A percentile compares a stretch with the other conserved stretches of the same genome.
Evolutionary conservation across 2,329 filamentous ascomycete genomes (phyloP).

Genomic region (Aspergillus cejpii): DNA sequence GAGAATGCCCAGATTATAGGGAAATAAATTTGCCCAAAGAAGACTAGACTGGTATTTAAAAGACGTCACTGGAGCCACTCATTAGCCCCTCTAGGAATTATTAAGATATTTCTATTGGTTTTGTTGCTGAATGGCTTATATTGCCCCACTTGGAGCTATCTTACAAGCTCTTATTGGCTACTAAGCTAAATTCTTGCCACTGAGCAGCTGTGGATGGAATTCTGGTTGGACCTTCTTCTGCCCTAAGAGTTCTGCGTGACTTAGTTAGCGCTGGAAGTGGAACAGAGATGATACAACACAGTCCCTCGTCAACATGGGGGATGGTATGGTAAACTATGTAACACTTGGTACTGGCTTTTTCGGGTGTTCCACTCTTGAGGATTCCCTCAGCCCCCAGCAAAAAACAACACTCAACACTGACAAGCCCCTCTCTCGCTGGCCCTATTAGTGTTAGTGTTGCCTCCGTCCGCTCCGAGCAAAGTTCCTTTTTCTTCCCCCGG

Average conservation of each 20-base stretch:
- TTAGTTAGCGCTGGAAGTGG: conserved; percentile 12
- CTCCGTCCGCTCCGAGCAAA: conserved; percentile 23
- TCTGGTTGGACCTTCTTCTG: conserved; percentile 15
- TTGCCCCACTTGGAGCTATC: conserved; percentile 4
- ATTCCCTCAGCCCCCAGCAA: conserved; percentile 22
- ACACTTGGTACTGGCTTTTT: conserved; percentile 8
- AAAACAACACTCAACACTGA: conserved; percentile 17
- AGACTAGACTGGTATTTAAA: conserved; percentile 8
- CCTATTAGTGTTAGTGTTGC: no score
- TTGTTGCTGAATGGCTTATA: conserved; percentile 7
- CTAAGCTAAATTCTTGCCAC: conserved; percentile 15
- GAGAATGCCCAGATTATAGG: conserved; percentile 4
- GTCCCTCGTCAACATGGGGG: background rate
- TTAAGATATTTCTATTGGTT: conserved; percentile 7
- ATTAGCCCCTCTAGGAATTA: conserved; percentile 10
- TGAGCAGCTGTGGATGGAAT: conserved; percentile 10
- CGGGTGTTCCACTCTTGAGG: conserved; percentile 11
- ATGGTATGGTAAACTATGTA: conserved; percentile 7
- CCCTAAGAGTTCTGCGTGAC: conserved; percentile 21
- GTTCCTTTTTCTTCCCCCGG: conserved; percentile 17
- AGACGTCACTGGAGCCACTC: conserved; percentile 14
- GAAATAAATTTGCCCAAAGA: conserved; percentile 5
- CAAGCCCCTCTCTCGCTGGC: conserved; percentile 26
- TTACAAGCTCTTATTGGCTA: conserved; percentile 10
- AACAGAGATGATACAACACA: conserved; percentile 4